Evolutionary conservation across 2,329 filamentous ascomycete species (phyloP).

Genomic region (Coniochaeta ligniaria): DNA sequence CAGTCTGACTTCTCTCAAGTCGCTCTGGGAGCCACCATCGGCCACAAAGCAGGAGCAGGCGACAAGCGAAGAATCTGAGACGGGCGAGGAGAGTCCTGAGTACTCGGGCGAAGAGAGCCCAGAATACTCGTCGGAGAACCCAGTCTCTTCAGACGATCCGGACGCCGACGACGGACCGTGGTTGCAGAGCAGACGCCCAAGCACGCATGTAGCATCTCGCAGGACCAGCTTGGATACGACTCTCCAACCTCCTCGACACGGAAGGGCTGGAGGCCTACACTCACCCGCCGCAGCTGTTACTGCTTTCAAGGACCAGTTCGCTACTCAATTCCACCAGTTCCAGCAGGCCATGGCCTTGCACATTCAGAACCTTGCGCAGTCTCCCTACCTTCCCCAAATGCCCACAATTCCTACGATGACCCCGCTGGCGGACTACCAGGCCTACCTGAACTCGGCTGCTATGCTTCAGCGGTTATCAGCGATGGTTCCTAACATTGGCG

Average conservation of each 20-base stretch:
- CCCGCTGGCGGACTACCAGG: conserved; percentile 66
- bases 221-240: conserved; percentile 8
- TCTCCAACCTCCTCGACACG: conserved; percentile 15
- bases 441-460: conserved; percentile 49
- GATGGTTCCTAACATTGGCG: conserved; percentile 59
- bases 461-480: conserved; percentile 68
- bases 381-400: conserved; percentile 53
- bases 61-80: conserved; percentile 28
- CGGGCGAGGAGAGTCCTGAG: conserved; percentile 28
- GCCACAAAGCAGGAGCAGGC: conserved; percentile 22
- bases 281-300: conserved; percentile 57
- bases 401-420: conserved; percentile 65
- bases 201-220: neutral
- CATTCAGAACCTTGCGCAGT: conserved; percentile 56
- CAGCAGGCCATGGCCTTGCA: conserved; percentile 64
- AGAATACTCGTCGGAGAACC: conserved; percentile 33
- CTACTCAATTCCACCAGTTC: conserved; percentile 67
- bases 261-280: conserved; percentile 30
- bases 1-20: conserved; percentile 49
- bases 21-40: conserved; percentile 55
- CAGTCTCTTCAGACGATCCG: conserved; percentile 32
- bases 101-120: conserved; percentile 37
- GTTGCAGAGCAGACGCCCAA: conserved; percentile 26
- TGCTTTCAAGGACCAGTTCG: conserved; percentile 66
- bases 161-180: conserved; percentile 32